Evolutionary conservation across 1,284 basidiomycete genomes (phyloP).

Genomic region (Rhodofomes roseus): DNA sequence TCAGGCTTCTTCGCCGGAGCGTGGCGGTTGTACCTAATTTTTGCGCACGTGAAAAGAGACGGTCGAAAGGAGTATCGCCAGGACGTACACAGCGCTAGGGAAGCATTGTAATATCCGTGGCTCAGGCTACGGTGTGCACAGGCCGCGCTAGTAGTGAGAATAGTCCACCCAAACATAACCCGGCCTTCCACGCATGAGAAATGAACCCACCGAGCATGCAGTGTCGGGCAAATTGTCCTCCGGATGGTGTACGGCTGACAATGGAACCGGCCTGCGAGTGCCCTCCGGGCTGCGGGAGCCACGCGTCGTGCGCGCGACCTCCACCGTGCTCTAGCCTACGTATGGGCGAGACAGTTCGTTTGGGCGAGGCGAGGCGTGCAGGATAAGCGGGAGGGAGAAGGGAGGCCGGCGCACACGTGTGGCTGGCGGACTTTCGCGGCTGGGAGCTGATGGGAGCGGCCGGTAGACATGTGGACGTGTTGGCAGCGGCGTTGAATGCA

Average conservation of each 20-base stretch:
- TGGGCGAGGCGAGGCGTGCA: neutral
- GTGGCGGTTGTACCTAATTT: neutral
- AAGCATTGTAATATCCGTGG: neutral
- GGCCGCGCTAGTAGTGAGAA: neutral
- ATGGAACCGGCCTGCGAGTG: neutral
- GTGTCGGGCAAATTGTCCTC: neutral
- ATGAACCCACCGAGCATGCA: neutral
- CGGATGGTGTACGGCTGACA: neutral
- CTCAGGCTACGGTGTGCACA: neutral
- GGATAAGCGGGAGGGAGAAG: neutral
- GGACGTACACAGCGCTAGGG: neutral
- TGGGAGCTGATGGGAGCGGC: neutral
- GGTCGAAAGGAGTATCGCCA: neutral
- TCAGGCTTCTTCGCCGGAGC: neutral
- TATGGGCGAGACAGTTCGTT: neutral
- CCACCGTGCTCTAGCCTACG: neutral
- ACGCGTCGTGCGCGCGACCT: slow-evolving; percentile 6
- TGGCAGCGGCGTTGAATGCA: neutral
- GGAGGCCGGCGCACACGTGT: neutral
- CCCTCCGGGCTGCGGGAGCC: slow-evolving; percentile 1
- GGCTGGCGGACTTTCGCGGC: neutral
- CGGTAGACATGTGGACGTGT: neutral
- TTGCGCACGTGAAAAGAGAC: neutral
- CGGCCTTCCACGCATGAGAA: neutral
- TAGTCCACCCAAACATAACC: neutral